Percentiles rank a stretch among this genome's conserved stretches.
Conservation (phyloP, 2,329 filamentous ascomycete genomes). For the Fusarium buxicola region DNA sequence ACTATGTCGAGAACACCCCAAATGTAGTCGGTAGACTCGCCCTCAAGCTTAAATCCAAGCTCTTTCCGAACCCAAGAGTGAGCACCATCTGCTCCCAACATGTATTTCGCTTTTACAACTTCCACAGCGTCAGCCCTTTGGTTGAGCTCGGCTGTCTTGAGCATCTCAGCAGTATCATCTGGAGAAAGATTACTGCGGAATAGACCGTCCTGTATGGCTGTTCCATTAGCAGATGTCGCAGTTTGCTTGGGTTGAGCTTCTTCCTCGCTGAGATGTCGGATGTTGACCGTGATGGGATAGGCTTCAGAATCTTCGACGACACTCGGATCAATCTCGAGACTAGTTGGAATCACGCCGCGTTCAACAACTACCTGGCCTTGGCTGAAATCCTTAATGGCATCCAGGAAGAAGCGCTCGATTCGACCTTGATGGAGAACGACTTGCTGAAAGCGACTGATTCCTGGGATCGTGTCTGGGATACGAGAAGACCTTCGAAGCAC, state of each 20-base stretch:
- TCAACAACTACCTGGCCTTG: constrained; percentile 20
- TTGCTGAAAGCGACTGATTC: constrained; percentile 72
- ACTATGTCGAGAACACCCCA: constrained; percentile 47
- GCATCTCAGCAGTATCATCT: constrained; percentile 29
- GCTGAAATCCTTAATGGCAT: constrained; percentile 32
- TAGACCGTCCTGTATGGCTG: constrained; percentile 20
- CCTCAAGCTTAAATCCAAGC: constrained; percentile 42
- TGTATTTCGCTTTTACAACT: constrained; percentile 26
- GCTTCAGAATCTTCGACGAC: constrained; percentile 21
- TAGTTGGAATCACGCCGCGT: constrained; percentile 24
- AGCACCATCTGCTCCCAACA: constrained; percentile 43
- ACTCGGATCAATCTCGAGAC: constrained; percentile 14
- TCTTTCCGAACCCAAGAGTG: constrained; percentile 42
- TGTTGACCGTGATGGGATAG: constrained; percentile 28
- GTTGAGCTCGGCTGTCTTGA: constrained; percentile 25
- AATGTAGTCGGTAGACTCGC: constrained; percentile 46
- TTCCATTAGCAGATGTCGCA: constrained; percentile 20
- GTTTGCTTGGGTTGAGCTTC: constrained; percentile 29
- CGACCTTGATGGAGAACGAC: constrained; percentile 67
- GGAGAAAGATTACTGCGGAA: constrained; percentile 31
- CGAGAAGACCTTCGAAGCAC: constrained; percentile 67
- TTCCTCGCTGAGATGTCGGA: constrained; percentile 28
- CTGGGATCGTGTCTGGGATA: constrained; percentile 71
- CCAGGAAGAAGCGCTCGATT: constrained; percentile 38
- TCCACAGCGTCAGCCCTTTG: constrained; percentile 22